Evolutionary conservation across 352 stramenopile genomes (phyloP), one percentile per base, ranked within the genome.

Genomic region (Phytophthora multivora): DNA sequence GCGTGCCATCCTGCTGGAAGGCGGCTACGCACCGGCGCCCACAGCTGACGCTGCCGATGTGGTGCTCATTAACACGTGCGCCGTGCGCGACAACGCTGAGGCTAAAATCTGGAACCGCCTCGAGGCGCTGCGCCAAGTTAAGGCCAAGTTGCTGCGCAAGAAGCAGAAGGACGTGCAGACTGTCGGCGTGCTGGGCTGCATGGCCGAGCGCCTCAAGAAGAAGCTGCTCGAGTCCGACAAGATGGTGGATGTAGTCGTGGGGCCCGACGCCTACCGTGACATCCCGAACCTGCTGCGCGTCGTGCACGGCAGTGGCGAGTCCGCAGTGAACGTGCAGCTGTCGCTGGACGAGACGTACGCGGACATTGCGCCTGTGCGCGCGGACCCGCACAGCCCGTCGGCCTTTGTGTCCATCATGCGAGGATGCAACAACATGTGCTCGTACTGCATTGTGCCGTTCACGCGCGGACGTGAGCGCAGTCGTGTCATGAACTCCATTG

Each of bases 391-490:
- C 66, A 87, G 73, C 41, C 91, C 91, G 19, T 91, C 97, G 38
- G 96, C 97, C 5, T 99, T 99, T 73, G 91, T 99, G 12, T 98
- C 91, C 11, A 99, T 99, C 69, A 99, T 99, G 96, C 83, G 97
- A 43, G 98, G 98, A 57, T 99, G 98, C 79, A 99, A 99, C 76
- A 99, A 99, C 75, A 99, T 99, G 90, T 99, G 98, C 79, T 98
- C 89, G 13, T 99, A 99, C 82, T 99, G 98, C 79, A 98, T 99
- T 52, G 98, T 99, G 55, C 98, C 98, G 0, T 99, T 99, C 75
- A 99, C 97, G 11, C 83, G 98, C 33, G 98, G 98, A 2, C 83
- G 97, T 51, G 98, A 99, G 77, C 88, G 97, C 43, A 93, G 83
- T 57, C 86, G 86, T 19, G 84, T 93, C 36, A 83, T 99, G 16